Conservation (phyloP, 2,329 filamentous ascomycete species). For the Lasiodiplodia sp. region DNA sequence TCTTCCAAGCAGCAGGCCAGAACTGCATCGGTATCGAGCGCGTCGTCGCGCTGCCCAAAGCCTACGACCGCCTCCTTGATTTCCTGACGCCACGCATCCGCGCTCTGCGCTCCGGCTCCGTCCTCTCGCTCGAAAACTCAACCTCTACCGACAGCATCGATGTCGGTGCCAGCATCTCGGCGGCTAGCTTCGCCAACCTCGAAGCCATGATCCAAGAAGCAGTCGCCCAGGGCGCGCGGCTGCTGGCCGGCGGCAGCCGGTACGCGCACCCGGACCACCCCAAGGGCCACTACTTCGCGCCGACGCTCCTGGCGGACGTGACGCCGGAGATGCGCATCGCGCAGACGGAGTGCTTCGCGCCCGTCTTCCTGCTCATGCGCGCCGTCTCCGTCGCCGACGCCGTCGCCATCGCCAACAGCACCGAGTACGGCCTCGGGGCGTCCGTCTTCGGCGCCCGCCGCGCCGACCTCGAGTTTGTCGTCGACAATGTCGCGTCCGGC, state of each 20-base stretch:
- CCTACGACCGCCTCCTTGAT: constrained; percentile 76
- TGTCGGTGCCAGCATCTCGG: constrained; percentile 89
- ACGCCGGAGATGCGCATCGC: constrained; percentile 86
- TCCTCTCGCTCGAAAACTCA: constrained; percentile 50
- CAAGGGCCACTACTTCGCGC: constrained; percentile 87
- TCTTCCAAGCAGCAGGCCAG: constrained; percentile 94
- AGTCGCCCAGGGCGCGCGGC: constrained; percentile 76
- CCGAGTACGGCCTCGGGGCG: constrained; percentile 84
- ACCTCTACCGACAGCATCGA: constrained; percentile 61
- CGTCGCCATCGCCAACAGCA: constrained; percentile 81
- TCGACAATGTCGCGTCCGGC: constrained; percentile 75
- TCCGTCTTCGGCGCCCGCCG: constrained; percentile 80
- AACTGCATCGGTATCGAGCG: constrained; percentile 98
- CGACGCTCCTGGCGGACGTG: constrained; percentile 90
- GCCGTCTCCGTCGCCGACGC: constrained; percentile 71
- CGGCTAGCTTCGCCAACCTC: constrained; percentile 74
- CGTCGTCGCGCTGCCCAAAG: constrained; percentile 78
- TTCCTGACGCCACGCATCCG: constrained; percentile 77
- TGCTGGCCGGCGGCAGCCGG: constrained; percentile 80
- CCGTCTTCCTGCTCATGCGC: constrained; percentile 85
- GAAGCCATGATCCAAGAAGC: constrained; percentile 81
- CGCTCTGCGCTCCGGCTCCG: constrained; percentile 76
- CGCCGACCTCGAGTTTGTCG: constrained; percentile 68
- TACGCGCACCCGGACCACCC: constrained; percentile 75
- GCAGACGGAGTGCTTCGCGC: constrained; percentile 90